Evolutionary conservation across 257 asterid species (phyloP).

Genomic region (Fraxinus americana): DNA sequence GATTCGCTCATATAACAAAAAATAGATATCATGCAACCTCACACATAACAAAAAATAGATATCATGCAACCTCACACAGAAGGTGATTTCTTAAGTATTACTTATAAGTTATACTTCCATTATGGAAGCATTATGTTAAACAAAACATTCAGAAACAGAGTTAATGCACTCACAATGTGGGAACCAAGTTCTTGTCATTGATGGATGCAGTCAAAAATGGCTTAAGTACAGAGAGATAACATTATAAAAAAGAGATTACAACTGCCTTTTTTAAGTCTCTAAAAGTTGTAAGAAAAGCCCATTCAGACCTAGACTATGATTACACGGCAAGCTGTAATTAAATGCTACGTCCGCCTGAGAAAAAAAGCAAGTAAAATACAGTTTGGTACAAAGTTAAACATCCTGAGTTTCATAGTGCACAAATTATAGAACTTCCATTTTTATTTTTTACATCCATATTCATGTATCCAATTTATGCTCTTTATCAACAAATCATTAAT

Average conservation of each 20-base stretch:
- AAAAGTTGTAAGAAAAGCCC: background rate
- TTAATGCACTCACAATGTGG: background rate
- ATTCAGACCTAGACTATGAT: background rate
- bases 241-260: background rate
- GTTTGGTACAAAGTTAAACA: conserved; percentile 10
- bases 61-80: conserved; percentile 27
- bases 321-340: conserved; percentile 5
- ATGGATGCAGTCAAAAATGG: background rate
- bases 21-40: conserved; percentile 15
- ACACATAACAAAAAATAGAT: too few species aligned
- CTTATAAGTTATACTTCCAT: conserved; percentile 71
- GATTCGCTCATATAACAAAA: conserved; percentile 8
- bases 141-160: background rate
- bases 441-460: background rate
- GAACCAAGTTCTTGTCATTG: conserved; percentile 11
- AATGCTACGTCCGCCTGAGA: conserved; percentile 5
- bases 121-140: conserved; percentile 27
- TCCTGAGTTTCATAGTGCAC: background rate
- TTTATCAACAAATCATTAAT: conserved; percentile 4
- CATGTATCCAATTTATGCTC: conserved; percentile 19
- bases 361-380: conserved; percentile 12
- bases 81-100: too few species aligned
- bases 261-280: background rate
- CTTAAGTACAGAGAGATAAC: conserved; percentile 1
- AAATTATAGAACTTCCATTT: background rate